Conservation (phyloP, 768 basidiomycete genomes). For the Hirschioporus abietinus region DNA sequence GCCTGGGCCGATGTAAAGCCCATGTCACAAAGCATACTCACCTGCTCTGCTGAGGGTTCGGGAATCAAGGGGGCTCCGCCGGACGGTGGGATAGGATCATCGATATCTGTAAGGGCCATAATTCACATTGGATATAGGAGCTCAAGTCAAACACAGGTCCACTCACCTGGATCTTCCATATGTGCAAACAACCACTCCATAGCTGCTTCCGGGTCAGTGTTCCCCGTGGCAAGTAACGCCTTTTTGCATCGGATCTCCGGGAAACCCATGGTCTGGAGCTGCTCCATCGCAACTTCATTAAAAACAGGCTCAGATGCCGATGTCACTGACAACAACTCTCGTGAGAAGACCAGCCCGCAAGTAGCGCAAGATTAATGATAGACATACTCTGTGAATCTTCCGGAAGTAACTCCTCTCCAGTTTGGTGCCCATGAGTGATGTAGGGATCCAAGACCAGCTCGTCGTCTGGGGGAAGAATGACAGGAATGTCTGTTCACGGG, state of each 20-base stretch:
- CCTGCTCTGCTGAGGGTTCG: slow-evolving; percentile 67
- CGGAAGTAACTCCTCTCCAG: slow-evolving; percentile 64
- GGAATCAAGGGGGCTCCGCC: slow-evolving; percentile 23
- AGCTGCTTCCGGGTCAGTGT: slow-evolving; percentile 66
- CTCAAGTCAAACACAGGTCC: not conserved
- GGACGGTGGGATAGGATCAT: slow-evolving; percentile 54
- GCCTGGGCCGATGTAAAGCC: slow-evolving; percentile 85
- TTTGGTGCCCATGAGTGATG: slow-evolving; percentile 65
- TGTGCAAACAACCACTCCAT: slow-evolving; percentile 96
- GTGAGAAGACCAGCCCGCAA: not conserved
- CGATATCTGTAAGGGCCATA: slow-evolving; percentile 61
- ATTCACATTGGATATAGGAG: slow-evolving; percentile 1
- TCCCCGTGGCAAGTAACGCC: slow-evolving; percentile 85
- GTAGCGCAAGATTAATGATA: not conserved
- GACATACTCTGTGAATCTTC: slow-evolving; percentile 38
- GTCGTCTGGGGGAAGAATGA: slow-evolving; percentile 58
- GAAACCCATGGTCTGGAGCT: slow-evolving; percentile 91
- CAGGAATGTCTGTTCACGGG: slow-evolving; percentile 65
- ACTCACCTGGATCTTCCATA: slow-evolving; percentile 87
- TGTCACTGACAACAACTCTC: slow-evolving; percentile 17
- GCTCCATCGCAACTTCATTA: slow-evolving; percentile 65
- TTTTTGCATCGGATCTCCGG: slow-evolving; percentile 81
- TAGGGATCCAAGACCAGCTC: slow-evolving; percentile 58
- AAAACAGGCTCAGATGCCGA: slow-evolving; percentile 52
- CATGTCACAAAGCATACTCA: slow-evolving; percentile 80